phyloP scores from a whole-genome alignment of 805 yeast genomes.

The Saccharomycopsis sp. region DNA sequence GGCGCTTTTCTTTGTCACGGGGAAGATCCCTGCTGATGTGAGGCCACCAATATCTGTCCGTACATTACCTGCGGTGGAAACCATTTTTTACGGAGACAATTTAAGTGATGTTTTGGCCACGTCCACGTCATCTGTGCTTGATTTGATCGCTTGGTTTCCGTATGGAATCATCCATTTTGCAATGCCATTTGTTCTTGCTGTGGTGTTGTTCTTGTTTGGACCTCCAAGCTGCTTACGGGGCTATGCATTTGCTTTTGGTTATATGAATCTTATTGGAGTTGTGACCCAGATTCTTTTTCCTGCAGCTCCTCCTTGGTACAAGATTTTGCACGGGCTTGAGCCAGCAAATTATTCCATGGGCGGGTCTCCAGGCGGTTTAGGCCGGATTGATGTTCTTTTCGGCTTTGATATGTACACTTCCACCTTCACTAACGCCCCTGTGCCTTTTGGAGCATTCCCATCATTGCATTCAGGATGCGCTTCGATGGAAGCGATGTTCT shows the following conservation, averaged over 20 bases:
- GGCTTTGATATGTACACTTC: slow-evolving; percentile 81
- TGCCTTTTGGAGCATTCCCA: slow-evolving; percentile 87
- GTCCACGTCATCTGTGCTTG: slow-evolving; percentile 57
- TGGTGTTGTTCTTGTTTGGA: slow-evolving; percentile 72
- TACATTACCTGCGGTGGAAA: slow-evolving; percentile 84
- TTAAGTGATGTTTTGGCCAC: slow-evolving; percentile 78
- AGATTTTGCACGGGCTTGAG: slow-evolving; percentile 70
- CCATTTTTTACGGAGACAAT: slow-evolving; percentile 87
- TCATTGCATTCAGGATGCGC: slow-evolving; percentile 93
- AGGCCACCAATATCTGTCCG: slow-evolving; percentile 89
- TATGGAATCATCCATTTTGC: slow-evolving; percentile 88
- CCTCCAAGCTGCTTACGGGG: slow-evolving; percentile 84
- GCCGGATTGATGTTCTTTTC: slow-evolving; percentile 71
- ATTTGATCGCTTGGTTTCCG: slow-evolving; percentile 91
- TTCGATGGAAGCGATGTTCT: slow-evolving; percentile 84
- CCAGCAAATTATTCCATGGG: slow-evolving; percentile 89
- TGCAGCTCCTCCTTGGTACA: slow-evolving; percentile 98
- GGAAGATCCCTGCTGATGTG: slow-evolving; percentile 63
- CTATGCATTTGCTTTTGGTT: slow-evolving; percentile 91
- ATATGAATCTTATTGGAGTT: slow-evolving; percentile 86
- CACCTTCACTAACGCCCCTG: slow-evolving; percentile 76
- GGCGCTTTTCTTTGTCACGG: slow-evolving; percentile 69
- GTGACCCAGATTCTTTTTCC: slow-evolving; percentile 77
- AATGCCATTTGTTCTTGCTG: slow-evolving; percentile 85
- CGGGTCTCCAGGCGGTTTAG: slow-evolving; percentile 95